Base-by-base conservation (phyloP, 2,329 filamentous ascomycete genomes). In the Penicillium fuscoglaucum region DNA sequence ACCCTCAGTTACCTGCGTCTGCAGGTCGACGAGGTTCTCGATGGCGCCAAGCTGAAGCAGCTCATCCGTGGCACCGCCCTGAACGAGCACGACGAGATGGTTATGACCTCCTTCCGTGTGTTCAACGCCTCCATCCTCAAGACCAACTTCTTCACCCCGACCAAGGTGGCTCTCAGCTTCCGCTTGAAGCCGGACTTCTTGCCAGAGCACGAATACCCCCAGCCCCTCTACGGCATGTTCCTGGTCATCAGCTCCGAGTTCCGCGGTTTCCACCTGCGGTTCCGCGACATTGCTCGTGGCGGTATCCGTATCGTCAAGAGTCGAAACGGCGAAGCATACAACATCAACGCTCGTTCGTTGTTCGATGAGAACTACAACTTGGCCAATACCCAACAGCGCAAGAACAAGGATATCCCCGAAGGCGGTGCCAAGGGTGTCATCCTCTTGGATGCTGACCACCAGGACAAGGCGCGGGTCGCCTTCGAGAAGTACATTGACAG, bases 401-500 rank as follows among this genome's bases (percentile, higher is more conserved):
- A 99, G 85, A 99, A 99, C 84, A 99, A 99, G 82, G 95, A 99
- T 71, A 99, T 99, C 52, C 95, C 95, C 3, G 95, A 99, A 80
- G 95, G 95, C 64, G 95, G 95, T 55, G 96, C 93, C 70, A 99
- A 99, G 82, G 95, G 95, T 79, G 95, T 99, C 58, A 93, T 99
- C 60, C 84, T 99, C 47, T 86, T 99, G 41, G 93, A 99, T 75
- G 87, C 91, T 62, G 89, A 93, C 74, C 92, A 97, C 78, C 95
- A 99, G 78, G 91, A 97, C 76, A 96, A 93, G 79, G 89, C 89
- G 19, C 85, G 84, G 48, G 92, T 96, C 62, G 93, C 95, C 2
- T 99, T 99, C 69, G 93, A 99, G 81, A 99, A 99, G 82, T 99
- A 99, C 79, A 99, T 99, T 70, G 95, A 99, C 80, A 96, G 91